Evolutionary conservation across 306 rosid species (phyloP), one percentile per base, ranked within the genome.

Genomic region (Prinsepia uniflora): DNA sequence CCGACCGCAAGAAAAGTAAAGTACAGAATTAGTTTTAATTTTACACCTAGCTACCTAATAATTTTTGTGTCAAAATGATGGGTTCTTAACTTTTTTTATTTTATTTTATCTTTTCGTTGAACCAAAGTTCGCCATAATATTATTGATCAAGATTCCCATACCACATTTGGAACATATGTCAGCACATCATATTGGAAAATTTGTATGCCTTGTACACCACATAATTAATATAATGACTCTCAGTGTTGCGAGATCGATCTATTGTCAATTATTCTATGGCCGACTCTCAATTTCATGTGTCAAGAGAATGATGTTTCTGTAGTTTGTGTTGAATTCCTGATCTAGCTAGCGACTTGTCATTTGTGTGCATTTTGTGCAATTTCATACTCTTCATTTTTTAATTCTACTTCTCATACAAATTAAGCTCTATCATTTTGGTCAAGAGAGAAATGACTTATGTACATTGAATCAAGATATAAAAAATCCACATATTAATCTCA

Each of bases 131-230:
- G 24, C 70, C 64, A 30, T 30, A 41, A 71, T 60, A 58, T 74
- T 65, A 61, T 61, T 58, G 75, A 77, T 80, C 64, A 52, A 70
- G 77, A 68, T 79, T 76, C 77, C 70, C 79, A 40, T 75, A 66
- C 61, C 47, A 69, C 75, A 52, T 67, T n/a, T 64, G 70, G 79
- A 75, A 70, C 49, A 44, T 56, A 56, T 70, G 79, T 86, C 84
- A 67, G 76, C 77, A 76, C 77, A 76, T 76, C 78, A 19, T 13
- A 8, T 22, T 57, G 48, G 20, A 36, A 72, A 12, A 7, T 48
- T 80, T 68, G 60, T 6, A 66, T 67, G 72, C 44, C 39, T 50
- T 63, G 71, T 81, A 77, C 68, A 64, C 78, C 81, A 47, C 58
- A 72, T 55, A 39, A 67, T 78, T 24, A 57, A 24, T 24, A 24